A percentile compares a stretch with the other conserved stretches of the same genome.
phyloP scores from a whole-genome alignment of 331 rosid species.

The Rhamnella rubrinervis region DNA sequence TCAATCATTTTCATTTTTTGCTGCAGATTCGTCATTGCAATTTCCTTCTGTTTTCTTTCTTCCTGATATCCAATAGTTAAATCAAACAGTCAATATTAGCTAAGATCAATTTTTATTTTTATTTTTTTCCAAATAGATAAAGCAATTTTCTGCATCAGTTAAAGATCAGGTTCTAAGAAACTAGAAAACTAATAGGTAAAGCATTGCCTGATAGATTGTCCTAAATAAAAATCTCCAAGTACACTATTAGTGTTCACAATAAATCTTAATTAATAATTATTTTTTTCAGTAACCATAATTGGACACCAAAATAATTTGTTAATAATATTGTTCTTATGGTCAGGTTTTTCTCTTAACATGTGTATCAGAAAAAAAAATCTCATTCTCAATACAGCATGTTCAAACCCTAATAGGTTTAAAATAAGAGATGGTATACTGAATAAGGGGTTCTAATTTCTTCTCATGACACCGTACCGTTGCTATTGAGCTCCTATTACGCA shows the following conservation, averaged over 20 bases:
- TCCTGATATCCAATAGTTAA: slow-evolving; percentile 26
- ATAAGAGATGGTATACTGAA: not conserved
- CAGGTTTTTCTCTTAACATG: not conserved
- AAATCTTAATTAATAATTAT: too few relatives aligned
- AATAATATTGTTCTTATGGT: not conserved
- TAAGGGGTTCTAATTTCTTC: too few relatives aligned
- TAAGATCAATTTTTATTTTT: not conserved
- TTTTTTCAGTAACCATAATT: too few relatives aligned
- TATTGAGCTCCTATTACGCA: too few relatives aligned
- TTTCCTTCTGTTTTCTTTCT: slow-evolving; percentile 24
- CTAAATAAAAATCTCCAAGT: too few relatives aligned
- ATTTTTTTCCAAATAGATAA: not conserved
- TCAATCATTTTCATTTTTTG: slow-evolving; percentile 30
- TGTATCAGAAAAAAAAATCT: not conserved
- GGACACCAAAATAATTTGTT: not conserved
- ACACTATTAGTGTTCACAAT: too few relatives aligned
- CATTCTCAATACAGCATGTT: not conserved
- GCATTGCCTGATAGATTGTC: too few relatives aligned
- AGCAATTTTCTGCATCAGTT: slow-evolving; percentile 9
- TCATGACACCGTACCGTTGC: too few relatives aligned
- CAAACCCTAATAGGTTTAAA: not conserved
- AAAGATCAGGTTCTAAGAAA: slow-evolving; percentile 1
- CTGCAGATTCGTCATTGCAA: slow-evolving; percentile 28
- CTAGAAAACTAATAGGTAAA: not conserved
- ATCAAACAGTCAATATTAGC: slow-evolving; percentile 2